Percentiles rank a stretch among this genome's conserved stretches.
These are phyloP conservation scores for Phanerochaete carnosa DNA, from an alignment of 768 basidiomycete genomes.

Conservation along the genomic window DNA sequence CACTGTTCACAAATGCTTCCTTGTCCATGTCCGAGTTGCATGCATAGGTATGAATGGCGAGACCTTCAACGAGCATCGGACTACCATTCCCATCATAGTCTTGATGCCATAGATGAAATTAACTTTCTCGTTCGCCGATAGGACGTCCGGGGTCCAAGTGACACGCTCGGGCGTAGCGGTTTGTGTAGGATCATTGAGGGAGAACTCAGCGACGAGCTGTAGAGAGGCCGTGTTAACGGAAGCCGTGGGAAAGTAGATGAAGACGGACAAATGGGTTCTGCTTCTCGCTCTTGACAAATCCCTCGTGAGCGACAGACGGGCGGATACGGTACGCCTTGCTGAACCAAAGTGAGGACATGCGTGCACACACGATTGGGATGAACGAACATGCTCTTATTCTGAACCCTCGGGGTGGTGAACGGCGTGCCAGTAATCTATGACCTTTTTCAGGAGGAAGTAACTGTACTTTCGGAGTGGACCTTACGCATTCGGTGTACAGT, in stretches of 20 bases:
- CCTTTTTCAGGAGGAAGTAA: not conserved
- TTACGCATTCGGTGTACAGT: conserved; percentile 56
- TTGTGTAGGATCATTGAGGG: conserved; percentile 56
- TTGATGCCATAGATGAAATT: conserved; percentile 61
- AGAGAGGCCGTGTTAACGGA: too few species aligned
- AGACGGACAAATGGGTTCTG: conserved; percentile 55
- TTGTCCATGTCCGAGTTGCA: conserved; percentile 60
- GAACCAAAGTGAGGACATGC: not conserved
- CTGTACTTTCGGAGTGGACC: conserved; percentile 13
- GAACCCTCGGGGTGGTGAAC: conserved; percentile 56
- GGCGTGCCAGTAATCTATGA: conserved; percentile 56
- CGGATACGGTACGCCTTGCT: conserved; percentile 68
- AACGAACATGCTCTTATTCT: conserved; percentile 56
- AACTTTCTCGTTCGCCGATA: conserved; percentile 37
- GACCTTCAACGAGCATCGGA: conserved; percentile 56
- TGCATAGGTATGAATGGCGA: conserved; percentile 61
- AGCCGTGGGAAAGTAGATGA: too few species aligned
- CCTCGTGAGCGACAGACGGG: conserved; percentile 60
- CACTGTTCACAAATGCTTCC: conserved; percentile 57
- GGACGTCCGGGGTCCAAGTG: conserved; percentile 60
- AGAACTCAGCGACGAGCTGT: conserved; percentile 64
- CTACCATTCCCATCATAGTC: conserved; percentile 61
- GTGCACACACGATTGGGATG: not conserved
- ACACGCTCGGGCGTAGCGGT: conserved; percentile 61
- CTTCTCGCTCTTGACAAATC: conserved; percentile 46